A percentile compares a stretch with the other conserved stretches of the same genome.
Conservation (phyloP, 441 rosid genomes). For the Melianthus villosus region DNA sequence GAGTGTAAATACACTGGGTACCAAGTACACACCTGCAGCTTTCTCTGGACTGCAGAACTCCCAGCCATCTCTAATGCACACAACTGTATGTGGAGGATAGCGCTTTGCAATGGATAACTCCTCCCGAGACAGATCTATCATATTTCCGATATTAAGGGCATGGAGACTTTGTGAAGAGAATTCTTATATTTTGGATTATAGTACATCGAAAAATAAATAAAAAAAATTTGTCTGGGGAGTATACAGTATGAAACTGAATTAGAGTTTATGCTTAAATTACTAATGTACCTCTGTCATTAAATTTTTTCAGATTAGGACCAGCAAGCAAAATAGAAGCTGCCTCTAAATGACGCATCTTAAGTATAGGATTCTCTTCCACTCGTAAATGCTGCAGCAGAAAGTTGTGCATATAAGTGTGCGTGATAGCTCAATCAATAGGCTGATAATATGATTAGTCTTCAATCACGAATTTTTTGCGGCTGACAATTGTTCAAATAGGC, state of each 20-base stretch:
- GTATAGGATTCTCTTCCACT: conserved; percentile 92
- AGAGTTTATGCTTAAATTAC: too few relatives aligned
- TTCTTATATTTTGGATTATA: too few relatives aligned
- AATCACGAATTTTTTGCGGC: too few relatives aligned
- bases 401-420: too few relatives aligned
- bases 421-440: too few relatives aligned
- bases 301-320: conserved; percentile 89
- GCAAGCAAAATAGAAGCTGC: conserved; percentile 90
- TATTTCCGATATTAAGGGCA: conserved; percentile 11
- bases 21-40: conserved; percentile 52
- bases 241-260: too few relatives aligned
- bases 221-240: too few relatives aligned
- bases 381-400: conserved; percentile 73
- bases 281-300: conserved; percentile 86
- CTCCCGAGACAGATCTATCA: conserved; percentile 76
- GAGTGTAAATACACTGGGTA: too few relatives aligned
- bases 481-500: too few relatives aligned
- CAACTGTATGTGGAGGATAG: conserved; percentile 72
- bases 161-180: conserved; percentile 1
- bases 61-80: conserved; percentile 96
- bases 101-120: conserved; percentile 69
- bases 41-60: conserved; percentile 80
- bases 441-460: too few relatives aligned
- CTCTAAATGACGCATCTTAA: conserved; percentile 88
- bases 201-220: too few relatives aligned